A percentile compares a stretch with the other conserved stretches of the same genome.
Evolutionary conservation across 306 rosid species (phyloP).

Genomic region (Gillenia trifoliata): DNA sequence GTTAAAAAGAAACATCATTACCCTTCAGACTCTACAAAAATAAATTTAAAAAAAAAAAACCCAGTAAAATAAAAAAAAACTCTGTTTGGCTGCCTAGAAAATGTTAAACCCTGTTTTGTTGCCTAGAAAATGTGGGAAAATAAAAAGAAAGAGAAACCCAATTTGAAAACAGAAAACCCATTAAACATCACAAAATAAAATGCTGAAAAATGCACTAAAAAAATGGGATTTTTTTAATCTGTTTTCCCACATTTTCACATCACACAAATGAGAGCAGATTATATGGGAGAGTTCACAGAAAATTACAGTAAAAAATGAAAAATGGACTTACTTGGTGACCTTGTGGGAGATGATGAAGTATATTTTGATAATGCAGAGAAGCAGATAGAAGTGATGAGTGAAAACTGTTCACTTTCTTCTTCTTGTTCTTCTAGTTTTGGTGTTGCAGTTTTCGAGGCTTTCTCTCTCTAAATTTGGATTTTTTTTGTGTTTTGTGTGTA

Average conservation of each 20-base stretch:
- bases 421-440: background rate
- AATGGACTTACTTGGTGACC: background rate
- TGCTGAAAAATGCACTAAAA: background rate
- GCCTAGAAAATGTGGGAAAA: conserved; percentile 22
- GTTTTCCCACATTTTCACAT: conserved; percentile 19
- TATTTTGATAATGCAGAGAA: background rate
- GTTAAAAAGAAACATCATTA: conserved; percentile 38
- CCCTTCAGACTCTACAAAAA: background rate
- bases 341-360: background rate
- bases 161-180: background rate
- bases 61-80: background rate
- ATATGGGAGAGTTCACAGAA: background rate
- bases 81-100: conserved; percentile 20
- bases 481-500: background rate
- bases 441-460: conserved; percentile 21
- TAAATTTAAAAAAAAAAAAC: background rate
- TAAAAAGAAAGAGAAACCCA: background rate
- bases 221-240: background rate
- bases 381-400: background rate
- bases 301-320: background rate
- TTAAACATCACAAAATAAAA: background rate
- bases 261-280: background rate
- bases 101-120: conserved; percentile 6
- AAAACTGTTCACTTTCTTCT: background rate
- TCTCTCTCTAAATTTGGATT: background rate